Percentiles rank a stretch among this genome's conserved stretches.
Conservation (phyloP, 331 rosid species). For the Cydonia oblonga region DNA sequence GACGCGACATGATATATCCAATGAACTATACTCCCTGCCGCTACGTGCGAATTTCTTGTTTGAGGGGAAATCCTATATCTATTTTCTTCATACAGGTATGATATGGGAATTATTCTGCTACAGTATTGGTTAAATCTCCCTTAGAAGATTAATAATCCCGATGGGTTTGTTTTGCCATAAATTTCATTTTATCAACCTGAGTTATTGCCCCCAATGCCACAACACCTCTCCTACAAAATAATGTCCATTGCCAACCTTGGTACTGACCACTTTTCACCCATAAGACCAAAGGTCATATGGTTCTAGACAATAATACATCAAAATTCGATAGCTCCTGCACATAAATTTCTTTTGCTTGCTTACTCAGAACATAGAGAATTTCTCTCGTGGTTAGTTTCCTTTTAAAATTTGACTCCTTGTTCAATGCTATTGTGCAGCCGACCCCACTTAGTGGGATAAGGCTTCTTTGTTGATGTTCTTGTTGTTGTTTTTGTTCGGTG, state of each 20-base stretch:
- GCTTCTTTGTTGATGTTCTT: too few species aligned
- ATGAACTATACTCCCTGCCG: conserved; percentile 88
- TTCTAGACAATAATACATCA: too few species aligned
- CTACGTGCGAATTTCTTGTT: conserved; percentile 79
- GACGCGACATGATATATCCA: conserved; percentile 80
- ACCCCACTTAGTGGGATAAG: too few species aligned
- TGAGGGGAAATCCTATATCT: conserved; percentile 95
- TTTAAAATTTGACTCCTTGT: not conserved
- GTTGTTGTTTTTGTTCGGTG: too few species aligned
- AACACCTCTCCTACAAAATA: not conserved
- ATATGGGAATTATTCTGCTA: not conserved
- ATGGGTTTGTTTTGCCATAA: not conserved
- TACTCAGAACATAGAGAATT: not conserved
- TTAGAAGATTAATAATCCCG: not conserved
- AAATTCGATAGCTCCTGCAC: not conserved
- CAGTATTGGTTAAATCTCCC: not conserved
- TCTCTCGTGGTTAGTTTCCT: not conserved
- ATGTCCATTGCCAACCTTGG: too few species aligned
- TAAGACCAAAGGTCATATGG: too few species aligned
- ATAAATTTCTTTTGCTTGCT: not conserved
- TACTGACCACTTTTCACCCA: too few species aligned
- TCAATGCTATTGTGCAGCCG: not conserved
- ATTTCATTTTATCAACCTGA: not conserved
- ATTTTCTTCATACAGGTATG: conserved; percentile 82
- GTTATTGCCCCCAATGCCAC: not conserved